Evolutionary conservation across 108 stramenopile species (phyloP), one percentile per base, ranked within the genome.

Genomic region (Thalassiosira profunda): DNA sequence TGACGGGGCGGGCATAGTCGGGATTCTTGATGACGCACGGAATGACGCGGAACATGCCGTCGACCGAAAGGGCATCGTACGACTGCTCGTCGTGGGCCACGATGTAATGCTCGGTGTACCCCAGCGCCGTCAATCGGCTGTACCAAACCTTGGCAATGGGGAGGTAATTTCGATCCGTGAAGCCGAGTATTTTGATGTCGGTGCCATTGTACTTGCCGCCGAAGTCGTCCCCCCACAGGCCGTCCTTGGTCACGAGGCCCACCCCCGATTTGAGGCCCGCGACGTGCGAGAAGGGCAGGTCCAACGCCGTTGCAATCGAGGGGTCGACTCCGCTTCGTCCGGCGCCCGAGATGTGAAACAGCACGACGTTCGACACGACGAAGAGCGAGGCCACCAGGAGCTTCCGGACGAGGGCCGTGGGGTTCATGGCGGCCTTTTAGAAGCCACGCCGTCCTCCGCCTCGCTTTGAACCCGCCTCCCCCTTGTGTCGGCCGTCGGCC

Each of bases 111-210:
- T 52, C 29, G 7, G 51, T 52, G 51, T 52, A 52, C 0, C 51
- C 51, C 51, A 81, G 56, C 11, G 15, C 18, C 23, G 69, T 25
- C 64, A 81, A 29, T 38, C 74, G n/a, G 17, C 76, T 26, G 49
- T 65, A 81, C 74, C 74, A 81, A 28, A 35, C 29, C 3, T 58
- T 33, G 5, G 74, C 80, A 24, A 76, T 46, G 9, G 34, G 23
- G 23, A 58, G 43, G 43, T 64, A 81, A 10, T 58, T 33, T 23
- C 8, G 38, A 24, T 64, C 70, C 6, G 52, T 54, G 45, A 81
- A 81, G 14, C 43, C 80, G 10, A 76, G 43, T 14, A 81, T 76
- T 45, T 65, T 63, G 45, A 44, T 21, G 23, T 46, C 18, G 11
- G 14, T 41, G 11, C 14, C 40, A n/a, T n/a, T n/a, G 2, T 52